These are phyloP conservation scores for Saccharomycopsis malanga DNA, from an alignment of 805 yeast genomes.

Conservation along the genomic window DNA sequence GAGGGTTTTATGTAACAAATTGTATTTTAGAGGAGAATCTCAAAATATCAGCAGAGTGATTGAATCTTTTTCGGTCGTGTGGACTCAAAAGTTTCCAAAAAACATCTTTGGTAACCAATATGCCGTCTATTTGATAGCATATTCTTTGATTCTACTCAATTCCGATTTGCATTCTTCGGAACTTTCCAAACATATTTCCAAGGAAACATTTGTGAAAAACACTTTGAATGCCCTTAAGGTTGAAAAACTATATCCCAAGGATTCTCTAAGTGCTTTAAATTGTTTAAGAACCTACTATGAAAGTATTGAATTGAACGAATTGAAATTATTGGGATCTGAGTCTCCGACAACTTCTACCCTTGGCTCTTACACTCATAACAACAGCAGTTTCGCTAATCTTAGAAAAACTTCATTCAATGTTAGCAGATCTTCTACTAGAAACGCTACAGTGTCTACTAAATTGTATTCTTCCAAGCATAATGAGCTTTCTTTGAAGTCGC, in stretches of 20 bases:
- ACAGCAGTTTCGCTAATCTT: constrained; percentile 16
- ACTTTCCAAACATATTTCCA: constrained; percentile 28
- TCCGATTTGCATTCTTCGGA: constrained; percentile 46
- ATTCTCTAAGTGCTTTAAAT: constrained; percentile 16
- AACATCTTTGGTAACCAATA: constrained; percentile 38
- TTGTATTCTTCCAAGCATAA: constrained; percentile 7
- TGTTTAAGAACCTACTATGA: constrained; percentile 20
- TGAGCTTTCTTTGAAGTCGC: neutral
- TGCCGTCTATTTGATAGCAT: constrained; percentile 47
- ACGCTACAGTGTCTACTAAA: constrained; percentile 7
- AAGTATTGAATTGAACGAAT: constrained; percentile 19
- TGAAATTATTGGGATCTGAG: constrained; percentile 13
- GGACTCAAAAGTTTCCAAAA: constrained; percentile 20
- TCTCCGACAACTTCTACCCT: neutral
- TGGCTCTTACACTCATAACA: constrained; percentile 6
- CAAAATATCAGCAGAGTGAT: constrained; percentile 92
- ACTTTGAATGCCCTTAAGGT: constrained; percentile 29
- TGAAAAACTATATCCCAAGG: constrained; percentile 20
- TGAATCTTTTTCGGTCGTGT: constrained; percentile 34
- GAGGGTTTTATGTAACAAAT: constrained; percentile 70
- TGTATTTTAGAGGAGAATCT: constrained; percentile 94
- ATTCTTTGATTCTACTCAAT: constrained; percentile 45
- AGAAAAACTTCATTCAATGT: constrained; percentile 20
- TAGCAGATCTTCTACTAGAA: constrained; percentile 12
- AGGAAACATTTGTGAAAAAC: constrained; percentile 29